Evolutionary conservation across 2,329 filamentous ascomycete genomes (phyloP).

Genomic region (Sporothrix globosa): DNA sequence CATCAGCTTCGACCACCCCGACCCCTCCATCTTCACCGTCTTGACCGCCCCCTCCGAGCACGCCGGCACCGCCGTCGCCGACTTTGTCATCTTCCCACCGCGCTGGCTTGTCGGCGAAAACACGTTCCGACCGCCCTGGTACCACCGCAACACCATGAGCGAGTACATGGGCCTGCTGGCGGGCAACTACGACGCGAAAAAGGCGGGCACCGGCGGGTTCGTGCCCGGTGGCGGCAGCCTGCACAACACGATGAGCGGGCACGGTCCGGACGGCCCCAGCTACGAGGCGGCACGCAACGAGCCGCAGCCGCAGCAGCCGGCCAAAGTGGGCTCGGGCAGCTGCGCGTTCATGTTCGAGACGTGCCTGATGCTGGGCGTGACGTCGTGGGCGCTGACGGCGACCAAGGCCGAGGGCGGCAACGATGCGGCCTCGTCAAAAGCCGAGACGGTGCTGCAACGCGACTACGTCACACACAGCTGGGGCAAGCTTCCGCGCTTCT

Average conservation of each 20-base stretch:
- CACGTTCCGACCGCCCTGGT: conserved; percentile 73
- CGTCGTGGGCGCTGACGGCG: conserved; percentile 66
- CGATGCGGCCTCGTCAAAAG: background rate
- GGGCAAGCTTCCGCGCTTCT: conserved; percentile 51
- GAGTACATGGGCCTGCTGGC: conserved; percentile 66
- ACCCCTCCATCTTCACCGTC: conserved; percentile 77
- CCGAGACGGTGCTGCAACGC: conserved; percentile 55
- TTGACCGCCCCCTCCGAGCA: conserved; percentile 64
- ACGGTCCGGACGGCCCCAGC: conserved; percentile 62
- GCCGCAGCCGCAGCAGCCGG: conserved; percentile 52
- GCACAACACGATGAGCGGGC: conserved; percentile 74
- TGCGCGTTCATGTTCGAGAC: conserved; percentile 73
- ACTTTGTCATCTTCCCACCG: conserved; percentile 74
- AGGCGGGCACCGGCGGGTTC: conserved; percentile 59
- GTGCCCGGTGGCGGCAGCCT: conserved; percentile 62
- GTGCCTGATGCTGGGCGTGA: conserved; percentile 70
- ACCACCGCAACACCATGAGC: conserved; percentile 69
- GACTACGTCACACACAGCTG: conserved; percentile 83
- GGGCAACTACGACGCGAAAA: conserved; percentile 66
- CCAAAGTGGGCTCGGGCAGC: conserved; percentile 62
- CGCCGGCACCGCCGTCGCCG: conserved; percentile 65
- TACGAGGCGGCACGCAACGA: conserved; percentile 60
- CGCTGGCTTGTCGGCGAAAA: conserved; percentile 70
- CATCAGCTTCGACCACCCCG: conserved; percentile 75
- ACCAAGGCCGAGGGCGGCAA: conserved; percentile 43